Percentiles rank a stretch among this genome's conserved stretches.
These are phyloP conservation scores for Heliosperma pusillum DNA, from an alignment of 148 eudicot genomes.

Conservation along the genomic window DNA sequence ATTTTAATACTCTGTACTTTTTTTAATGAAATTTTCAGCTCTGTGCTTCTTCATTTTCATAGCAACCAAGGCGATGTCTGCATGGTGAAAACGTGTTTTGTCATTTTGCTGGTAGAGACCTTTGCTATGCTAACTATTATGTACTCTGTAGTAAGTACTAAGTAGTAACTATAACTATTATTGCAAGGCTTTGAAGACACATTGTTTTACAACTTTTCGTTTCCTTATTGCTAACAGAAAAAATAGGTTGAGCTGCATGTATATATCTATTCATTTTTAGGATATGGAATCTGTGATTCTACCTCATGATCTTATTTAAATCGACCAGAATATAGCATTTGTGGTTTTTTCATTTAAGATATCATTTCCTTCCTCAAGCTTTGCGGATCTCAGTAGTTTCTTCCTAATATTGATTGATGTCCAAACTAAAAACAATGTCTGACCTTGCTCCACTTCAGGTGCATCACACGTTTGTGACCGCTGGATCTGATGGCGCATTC, in stretches of 20 bases:
- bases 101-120: too few relatives aligned
- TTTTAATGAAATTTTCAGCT: neutral
- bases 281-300: too few relatives aligned
- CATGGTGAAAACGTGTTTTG: too few relatives aligned
- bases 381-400: neutral
- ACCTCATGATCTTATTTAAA: too few relatives aligned
- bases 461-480: conserved; percentile 93
- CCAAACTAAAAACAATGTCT: neutral
- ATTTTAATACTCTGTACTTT: neutral
- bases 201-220: neutral
- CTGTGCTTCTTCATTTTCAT: neutral
- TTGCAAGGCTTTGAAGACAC: neutral
- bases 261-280: neutral
- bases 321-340: too few relatives aligned
- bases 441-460: conserved; percentile 34
- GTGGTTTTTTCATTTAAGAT: neutral
- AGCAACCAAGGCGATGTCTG: neutral
- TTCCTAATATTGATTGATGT: neutral
- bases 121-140: too few relatives aligned
- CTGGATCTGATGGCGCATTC: conserved; percentile 92
- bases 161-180: too few relatives aligned
- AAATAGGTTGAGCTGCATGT: neutral
- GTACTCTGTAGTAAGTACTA: too few relatives aligned
- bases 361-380: neutral
- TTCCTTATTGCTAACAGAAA: neutral